Percentiles rank a stretch among this genome's conserved stretches.
phyloP scores from a whole-genome alignment of 495 filamentous ascomycete genomes.

The Podospora anserina region DNA sequence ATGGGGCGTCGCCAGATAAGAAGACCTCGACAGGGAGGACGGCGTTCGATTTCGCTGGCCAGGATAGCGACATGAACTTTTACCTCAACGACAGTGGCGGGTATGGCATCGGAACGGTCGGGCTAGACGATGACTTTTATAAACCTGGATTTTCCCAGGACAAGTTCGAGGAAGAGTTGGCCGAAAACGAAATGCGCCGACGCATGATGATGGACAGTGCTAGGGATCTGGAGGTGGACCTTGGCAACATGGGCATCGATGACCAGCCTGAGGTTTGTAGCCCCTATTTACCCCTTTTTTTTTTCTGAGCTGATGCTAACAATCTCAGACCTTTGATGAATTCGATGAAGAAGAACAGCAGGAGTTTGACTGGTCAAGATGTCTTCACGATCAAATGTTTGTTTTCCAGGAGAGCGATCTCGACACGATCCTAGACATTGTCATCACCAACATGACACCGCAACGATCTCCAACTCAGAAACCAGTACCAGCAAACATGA shows the following conservation, averaged over 20 bases:
- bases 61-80: conserved; percentile 92
- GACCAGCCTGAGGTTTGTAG: conserved; percentile 83
- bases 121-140: conserved; percentile 95
- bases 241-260: conserved; percentile 93
- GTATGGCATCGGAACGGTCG: conserved; percentile 80
- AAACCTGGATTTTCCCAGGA: conserved; percentile 89
- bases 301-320: conserved; percentile 4
- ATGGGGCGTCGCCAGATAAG: conserved; percentile 91
- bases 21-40: conserved; percentile 91
- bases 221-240: conserved; percentile 91
- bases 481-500: conserved; percentile 92
- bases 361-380: conserved; percentile 96
- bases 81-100: conserved; percentile 84
- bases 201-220: conserved; percentile 99
- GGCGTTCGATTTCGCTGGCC: conserved; percentile 93
- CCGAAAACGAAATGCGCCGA: conserved; percentile 90
- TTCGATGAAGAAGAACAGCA: conserved; percentile 83
- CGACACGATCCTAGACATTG: conserved; percentile 83
- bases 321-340: conserved; percentile 68
- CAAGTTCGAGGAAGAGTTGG: conserved; percentile 93
- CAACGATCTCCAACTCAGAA: conserved; percentile 95
- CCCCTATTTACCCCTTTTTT: background rate
- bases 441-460: conserved; percentile 97
- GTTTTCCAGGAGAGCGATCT: conserved; percentile 96
- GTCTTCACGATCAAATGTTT: conserved; percentile 98